Base-by-base conservation (phyloP, 805 yeast species). In the Saturnispora besseyi region DNA sequence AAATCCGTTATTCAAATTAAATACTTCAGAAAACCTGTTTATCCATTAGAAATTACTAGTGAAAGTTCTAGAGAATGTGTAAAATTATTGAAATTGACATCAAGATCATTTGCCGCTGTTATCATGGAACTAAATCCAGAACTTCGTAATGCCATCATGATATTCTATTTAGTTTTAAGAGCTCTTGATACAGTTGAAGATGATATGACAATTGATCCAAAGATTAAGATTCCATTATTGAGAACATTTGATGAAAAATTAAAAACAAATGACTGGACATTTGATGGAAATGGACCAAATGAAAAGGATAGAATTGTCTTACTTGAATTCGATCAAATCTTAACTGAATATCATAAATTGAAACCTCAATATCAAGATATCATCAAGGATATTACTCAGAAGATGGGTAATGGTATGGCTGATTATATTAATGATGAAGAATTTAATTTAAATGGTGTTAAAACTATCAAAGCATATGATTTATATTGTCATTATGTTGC, bases 401-500 rank as follows among this genome's bases (percentile, higher is more conserved):
- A 83, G 65, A 93, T 93, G 99, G 99, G 98, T 51, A 81, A 87
- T 57, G 99, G 99, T 50, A 93, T 93, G 99, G 98, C 98, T 31
- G 89, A 87, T 62, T 93, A 90, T 67, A 81, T 86, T 48, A 71
- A 76, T 59, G 81, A 84, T 61, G 93, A 84, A 46, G 76, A 82
- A 54, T 87, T 87, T 70, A 88, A 87, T 64, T 63, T 77, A 56
- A 79, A 79, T 53, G 98, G 98, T 2, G 82, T 93, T 44, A 71
- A 71, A 45, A 87, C 96, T 1, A 64, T 86, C 42, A 72, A 76
- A 53, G 98, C 89, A 62, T 93, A 85, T 64, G 90, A 93, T 63
- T 73, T 84, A 53, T 93, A 93, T 72, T 93, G 99, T 68, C 90
- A 90, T 68, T 87, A 90, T 62, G 99, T 93, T 52, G 99, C 99